These are phyloP conservation scores for Oryza longistaminata DNA, from an alignment of 176 grass and related monocot species.

Conservation along the genomic window DNA sequence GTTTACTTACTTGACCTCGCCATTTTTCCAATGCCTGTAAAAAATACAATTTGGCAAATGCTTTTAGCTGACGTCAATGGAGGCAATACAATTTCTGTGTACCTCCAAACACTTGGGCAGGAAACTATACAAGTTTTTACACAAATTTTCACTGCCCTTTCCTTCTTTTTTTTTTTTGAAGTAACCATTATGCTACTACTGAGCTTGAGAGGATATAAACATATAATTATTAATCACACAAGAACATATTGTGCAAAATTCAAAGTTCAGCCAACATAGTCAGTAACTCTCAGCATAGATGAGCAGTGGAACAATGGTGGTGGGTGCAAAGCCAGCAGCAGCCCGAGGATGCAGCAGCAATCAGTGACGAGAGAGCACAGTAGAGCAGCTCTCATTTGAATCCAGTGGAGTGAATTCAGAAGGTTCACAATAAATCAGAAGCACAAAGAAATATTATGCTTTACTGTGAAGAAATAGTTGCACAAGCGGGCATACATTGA, in stretches of 20 bases:
- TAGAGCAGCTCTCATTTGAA: constrained; percentile 1
- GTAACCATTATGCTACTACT: background rate
- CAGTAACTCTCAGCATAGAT: background rate
- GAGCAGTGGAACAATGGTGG: background rate
- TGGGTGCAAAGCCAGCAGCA: background rate
- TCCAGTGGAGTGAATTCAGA: background rate
- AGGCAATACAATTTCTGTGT: constrained; percentile 3
- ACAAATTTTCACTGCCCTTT: background rate
- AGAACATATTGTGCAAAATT: background rate
- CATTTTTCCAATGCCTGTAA: constrained; percentile 92
- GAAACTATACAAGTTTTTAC: background rate
- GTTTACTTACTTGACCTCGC: constrained; percentile 80
- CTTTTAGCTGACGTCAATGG: constrained; percentile 25
- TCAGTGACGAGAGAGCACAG: background rate
- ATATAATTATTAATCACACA: background rate
- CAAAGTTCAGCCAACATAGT: background rate
- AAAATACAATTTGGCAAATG: constrained; percentile 35
- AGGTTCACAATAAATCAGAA: constrained; percentile 15
- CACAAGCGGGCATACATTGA: constrained; percentile 6
- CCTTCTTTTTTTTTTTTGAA: background rate
- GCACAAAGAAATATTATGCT: constrained; percentile 1
- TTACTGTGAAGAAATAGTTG: background rate
- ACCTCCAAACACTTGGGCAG: background rate
- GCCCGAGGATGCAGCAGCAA: constrained; percentile 2
- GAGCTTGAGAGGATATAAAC: background rate